These are phyloP conservation scores for Casuarina glauca DNA, from an alignment of 306 rosid genomes.

Conservation along the genomic window DNA sequence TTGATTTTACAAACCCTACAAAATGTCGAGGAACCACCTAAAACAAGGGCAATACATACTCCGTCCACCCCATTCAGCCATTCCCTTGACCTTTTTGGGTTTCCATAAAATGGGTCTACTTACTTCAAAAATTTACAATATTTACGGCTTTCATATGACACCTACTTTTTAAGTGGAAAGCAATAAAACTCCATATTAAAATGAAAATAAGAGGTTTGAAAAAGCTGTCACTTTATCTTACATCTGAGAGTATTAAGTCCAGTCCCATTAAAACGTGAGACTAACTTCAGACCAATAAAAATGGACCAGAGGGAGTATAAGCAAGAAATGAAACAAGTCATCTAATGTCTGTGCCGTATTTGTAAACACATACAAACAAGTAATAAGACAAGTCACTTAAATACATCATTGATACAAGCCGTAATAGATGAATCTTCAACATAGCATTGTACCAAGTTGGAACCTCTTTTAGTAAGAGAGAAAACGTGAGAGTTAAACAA, in stretches of 20 bases:
- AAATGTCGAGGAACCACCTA: neutral
- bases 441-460: conserved; percentile 8
- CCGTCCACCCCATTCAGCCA: neutral
- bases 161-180: neutral
- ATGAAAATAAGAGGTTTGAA: neutral
- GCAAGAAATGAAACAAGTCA: neutral
- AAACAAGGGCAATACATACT: neutral
- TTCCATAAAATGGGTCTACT: neutral
- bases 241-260: neutral
- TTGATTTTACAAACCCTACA: neutral
- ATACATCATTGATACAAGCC: neutral
- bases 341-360: neutral
- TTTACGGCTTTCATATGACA: neutral
- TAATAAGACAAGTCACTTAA: conserved; percentile 1
- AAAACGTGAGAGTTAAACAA: conserved; percentile 12
- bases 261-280: neutral
- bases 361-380: neutral
- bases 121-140: neutral
- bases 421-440: neutral
- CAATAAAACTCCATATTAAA: neutral
- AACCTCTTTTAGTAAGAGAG: conserved; percentile 25
- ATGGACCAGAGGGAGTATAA: neutral
- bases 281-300: neutral
- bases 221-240: neutral
- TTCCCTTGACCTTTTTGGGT: neutral